phyloP scores from a whole-genome alignment of 495 filamentous ascomycete genomes.

The Glonium stellatum region DNA sequence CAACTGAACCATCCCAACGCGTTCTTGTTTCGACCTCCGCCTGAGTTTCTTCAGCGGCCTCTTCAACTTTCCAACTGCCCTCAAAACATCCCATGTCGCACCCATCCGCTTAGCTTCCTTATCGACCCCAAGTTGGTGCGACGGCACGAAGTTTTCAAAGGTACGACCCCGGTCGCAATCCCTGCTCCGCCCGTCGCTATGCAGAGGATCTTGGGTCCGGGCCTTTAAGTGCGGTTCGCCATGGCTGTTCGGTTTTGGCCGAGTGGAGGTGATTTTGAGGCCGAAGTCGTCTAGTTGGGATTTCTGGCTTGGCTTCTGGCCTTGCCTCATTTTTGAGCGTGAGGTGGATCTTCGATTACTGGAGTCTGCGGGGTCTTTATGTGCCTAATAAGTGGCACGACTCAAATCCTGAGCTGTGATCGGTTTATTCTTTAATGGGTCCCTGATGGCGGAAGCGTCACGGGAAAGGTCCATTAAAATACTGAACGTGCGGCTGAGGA shows the following conservation, averaged over 20 bases:
- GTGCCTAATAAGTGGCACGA: neutral
- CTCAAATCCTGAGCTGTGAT: neutral
- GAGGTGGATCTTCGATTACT: neutral
- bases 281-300: neutral
- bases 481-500: neutral
- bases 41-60: neutral
- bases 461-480: neutral
- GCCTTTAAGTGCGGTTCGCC: neutral
- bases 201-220: neutral
- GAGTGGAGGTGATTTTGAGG: neutral
- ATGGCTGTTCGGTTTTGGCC: neutral
- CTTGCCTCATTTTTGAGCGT: neutral
- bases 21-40: neutral
- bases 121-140: conserved; percentile 1
- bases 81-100: conserved; percentile 6
- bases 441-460: neutral
- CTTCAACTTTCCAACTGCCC: conserved; percentile 3
- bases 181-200: neutral
- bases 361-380: neutral
- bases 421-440: neutral
- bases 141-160: conserved; percentile 3
- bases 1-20: neutral
- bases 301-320: neutral
- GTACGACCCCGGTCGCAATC: neutral
- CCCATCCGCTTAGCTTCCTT: conserved; percentile 4